Conservation (phyloP, 441 rosid genomes). For the Arabidopsis hybrid region DNA sequence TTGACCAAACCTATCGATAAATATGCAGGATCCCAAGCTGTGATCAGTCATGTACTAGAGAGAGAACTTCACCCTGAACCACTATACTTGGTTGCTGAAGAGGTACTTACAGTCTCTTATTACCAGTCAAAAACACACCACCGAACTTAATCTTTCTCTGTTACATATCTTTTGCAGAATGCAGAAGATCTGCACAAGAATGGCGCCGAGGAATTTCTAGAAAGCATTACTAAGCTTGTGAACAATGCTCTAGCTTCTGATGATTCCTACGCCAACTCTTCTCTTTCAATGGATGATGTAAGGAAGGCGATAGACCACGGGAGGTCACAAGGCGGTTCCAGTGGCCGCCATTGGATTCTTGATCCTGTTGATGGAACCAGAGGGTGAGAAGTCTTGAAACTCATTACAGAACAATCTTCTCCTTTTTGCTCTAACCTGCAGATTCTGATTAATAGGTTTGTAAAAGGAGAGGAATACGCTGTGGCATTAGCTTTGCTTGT, state of each 20-base stretch:
- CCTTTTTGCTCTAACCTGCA: neutral
- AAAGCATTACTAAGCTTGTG: conserved; percentile 75
- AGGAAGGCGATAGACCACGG: conserved; percentile 73
- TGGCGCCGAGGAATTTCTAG: conserved; percentile 58
- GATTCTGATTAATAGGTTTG: conserved; percentile 52
- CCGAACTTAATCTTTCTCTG: conserved; percentile 10
- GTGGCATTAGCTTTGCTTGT: conserved; percentile 86
- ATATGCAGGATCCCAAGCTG: conserved; percentile 38
- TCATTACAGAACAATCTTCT: neutral
- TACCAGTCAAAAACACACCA: neutral
- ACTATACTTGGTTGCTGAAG: conserved; percentile 82
- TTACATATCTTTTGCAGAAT: conserved; percentile 53
- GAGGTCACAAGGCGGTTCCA: conserved; percentile 80
- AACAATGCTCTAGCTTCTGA: conserved; percentile 68
- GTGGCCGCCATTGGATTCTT: conserved; percentile 87
- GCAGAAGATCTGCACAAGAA: conserved; percentile 67
- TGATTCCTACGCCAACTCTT: conserved; percentile 52
- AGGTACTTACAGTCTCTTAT: conserved; percentile 52
- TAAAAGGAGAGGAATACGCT: conserved; percentile 88
- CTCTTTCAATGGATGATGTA: conserved; percentile 67
- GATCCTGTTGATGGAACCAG: conserved; percentile 95
- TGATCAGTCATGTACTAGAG: conserved; percentile 55
- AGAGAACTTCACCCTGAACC: conserved; percentile 64
- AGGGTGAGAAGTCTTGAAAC: conserved; percentile 58
- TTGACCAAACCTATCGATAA: neutral